phyloP scores from a whole-genome alignment of 202 grass and related monocot species.

The Tripidium arundinaceum region DNA sequence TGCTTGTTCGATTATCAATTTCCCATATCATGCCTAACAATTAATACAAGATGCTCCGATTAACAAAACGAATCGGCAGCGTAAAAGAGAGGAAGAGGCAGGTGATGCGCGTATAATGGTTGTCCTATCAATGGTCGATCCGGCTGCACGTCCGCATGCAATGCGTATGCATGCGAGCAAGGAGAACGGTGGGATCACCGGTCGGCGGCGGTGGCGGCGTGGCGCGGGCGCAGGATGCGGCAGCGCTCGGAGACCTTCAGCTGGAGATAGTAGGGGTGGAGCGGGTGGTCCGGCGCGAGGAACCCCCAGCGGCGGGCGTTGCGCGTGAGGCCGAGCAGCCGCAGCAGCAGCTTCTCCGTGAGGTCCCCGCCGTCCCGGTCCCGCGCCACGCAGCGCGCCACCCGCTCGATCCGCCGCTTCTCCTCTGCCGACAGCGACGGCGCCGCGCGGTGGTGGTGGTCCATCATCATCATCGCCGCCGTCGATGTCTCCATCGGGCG shows the following conservation, averaged over 20 bases:
- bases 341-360: constrained; percentile 47
- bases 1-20: not conserved
- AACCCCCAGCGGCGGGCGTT: constrained; percentile 64
- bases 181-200: not conserved
- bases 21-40: not conserved
- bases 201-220: not conserved
- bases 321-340: constrained; percentile 55
- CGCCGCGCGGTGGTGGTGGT: constrained; percentile 12
- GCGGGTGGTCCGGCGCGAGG: constrained; percentile 55
- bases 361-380: constrained; percentile 53
- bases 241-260: constrained; percentile 69
- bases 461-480: not conserved
- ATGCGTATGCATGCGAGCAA: not conserved
- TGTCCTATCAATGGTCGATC: not conserved
- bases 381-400: constrained; percentile 52
- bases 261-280: constrained; percentile 63
- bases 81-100: not conserved
- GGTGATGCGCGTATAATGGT: not conserved
- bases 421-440: constrained; percentile 45
- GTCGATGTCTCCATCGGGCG: not conserved
- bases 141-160: not conserved
- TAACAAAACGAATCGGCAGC: not conserved
- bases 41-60: not conserved
- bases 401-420: constrained; percentile 57
- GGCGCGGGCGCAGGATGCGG: constrained; percentile 46